Conservation (phyloP, 2,329 filamentous ascomycete species). For the Fusarium sp. region DNA sequence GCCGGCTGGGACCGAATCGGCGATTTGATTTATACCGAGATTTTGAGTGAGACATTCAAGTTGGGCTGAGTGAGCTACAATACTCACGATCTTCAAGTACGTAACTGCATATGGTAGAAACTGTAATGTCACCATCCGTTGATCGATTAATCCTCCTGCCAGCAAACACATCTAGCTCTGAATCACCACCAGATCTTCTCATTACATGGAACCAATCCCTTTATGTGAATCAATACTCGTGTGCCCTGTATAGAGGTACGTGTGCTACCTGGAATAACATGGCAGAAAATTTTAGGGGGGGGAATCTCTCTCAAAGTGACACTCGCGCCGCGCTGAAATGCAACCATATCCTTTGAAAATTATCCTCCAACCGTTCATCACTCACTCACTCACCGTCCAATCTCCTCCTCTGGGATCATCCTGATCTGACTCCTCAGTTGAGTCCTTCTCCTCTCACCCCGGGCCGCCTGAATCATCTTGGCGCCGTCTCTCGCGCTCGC, state of each 20-base stretch:
- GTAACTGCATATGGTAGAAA: neutral
- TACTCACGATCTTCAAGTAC: neutral
- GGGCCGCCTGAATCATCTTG: slow-evolving; percentile 32
- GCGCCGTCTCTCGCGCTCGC: slow-evolving; percentile 38
- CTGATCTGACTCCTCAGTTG: slow-evolving; percentile 50
- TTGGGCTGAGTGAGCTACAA: neutral
- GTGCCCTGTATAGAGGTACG: neutral
- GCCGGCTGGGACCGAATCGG: slow-evolving; percentile 12
- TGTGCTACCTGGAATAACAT: neutral
- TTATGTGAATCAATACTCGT: neutral
- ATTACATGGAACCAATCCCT: neutral
- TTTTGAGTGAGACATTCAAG: neutral
- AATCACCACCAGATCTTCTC: neutral
- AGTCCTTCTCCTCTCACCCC: slow-evolving; percentile 48
- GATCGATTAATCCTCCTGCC: neutral
- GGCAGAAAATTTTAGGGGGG: slow-evolving; percentile 1
- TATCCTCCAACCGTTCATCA: neutral
- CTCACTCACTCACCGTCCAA: slow-evolving; percentile 18
- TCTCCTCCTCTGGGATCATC: slow-evolving; percentile 44
- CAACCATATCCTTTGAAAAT: slow-evolving; percentile 17
- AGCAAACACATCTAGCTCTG: neutral
- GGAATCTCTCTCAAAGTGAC: slow-evolving; percentile 26
- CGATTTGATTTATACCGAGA: slow-evolving; percentile 5
- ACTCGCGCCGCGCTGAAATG: slow-evolving; percentile 34
- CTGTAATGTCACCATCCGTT: neutral